A percentile compares a stretch with the other conserved stretches of the same genome.
phyloP scores from a whole-genome alignment of 2,329 filamentous ascomycete genomes.

The Byssothecium circinans region DNA sequence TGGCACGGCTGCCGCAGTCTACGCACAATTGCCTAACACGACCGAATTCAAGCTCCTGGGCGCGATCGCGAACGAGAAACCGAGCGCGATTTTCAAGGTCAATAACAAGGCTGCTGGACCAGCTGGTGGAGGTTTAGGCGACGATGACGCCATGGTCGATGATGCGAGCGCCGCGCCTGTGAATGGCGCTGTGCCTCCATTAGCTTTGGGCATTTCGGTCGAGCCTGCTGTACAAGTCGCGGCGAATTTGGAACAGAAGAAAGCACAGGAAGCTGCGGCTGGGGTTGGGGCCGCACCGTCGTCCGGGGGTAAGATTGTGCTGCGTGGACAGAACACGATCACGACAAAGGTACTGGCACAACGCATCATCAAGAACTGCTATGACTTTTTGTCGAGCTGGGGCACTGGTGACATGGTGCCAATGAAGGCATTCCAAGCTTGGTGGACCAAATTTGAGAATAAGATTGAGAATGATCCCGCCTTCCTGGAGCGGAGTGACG shows the following conservation, averaged over 20 bases:
- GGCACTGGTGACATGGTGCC: slow-evolving; percentile 81
- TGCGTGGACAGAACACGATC: slow-evolving; percentile 46
- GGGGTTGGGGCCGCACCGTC: slow-evolving; percentile 24
- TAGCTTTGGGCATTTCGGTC: slow-evolving; percentile 80
- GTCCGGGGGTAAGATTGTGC: slow-evolving; percentile 39
- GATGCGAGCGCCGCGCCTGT: slow-evolving; percentile 31
- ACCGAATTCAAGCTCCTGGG: slow-evolving; percentile 80
- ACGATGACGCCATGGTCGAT: slow-evolving; percentile 54
- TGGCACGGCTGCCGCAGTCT: slow-evolving; percentile 83
- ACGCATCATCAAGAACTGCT: slow-evolving; percentile 93
- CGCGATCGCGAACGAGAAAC: slow-evolving; percentile 85
- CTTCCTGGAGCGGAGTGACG: slow-evolving; percentile 77
- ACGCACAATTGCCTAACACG: slow-evolving; percentile 69
- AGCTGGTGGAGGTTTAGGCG: slow-evolving; percentile 45
- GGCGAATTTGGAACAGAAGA: slow-evolving; percentile 65
- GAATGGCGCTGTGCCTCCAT: slow-evolving; percentile 25
- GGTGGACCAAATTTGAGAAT: slow-evolving; percentile 96
- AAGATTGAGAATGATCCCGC: slow-evolving; percentile 81
- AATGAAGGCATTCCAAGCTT: slow-evolving; percentile 92
- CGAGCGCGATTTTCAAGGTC: slow-evolving; percentile 87
- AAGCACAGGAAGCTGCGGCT: slow-evolving; percentile 43
- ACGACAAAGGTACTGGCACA: slow-evolving; percentile 83
- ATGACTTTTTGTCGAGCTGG: slow-evolving; percentile 93
- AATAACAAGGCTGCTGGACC: slow-evolving; percentile 44
- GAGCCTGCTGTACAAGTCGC: slow-evolving; percentile 75